A percentile compares a stretch with the other conserved stretches of the same genome.
Evolutionary conservation across 805 yeast genomes (phyloP).

Genomic region (Metschnikowia picachoensis): DNA sequence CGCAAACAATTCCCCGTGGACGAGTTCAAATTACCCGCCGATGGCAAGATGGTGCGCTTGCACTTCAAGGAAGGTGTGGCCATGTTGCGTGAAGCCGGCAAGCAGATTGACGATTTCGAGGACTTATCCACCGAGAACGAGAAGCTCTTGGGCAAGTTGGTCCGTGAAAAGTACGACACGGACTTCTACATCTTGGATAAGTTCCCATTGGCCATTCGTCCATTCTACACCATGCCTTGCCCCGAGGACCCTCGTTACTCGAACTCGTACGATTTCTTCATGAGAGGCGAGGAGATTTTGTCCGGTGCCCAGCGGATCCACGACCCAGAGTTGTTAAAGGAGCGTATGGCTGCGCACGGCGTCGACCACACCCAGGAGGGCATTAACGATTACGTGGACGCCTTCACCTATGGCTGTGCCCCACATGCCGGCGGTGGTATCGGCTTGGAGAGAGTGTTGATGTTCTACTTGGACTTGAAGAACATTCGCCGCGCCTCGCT

Average conservation of each 20-base stretch:
- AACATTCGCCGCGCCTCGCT: slow-evolving; percentile 97
- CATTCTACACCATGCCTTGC: slow-evolving; percentile 99
- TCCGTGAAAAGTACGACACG: slow-evolving; percentile 91
- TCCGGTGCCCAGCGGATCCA: slow-evolving; percentile 99
- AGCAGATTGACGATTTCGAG: slow-evolving; percentile 79
- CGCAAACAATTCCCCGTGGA: slow-evolving; percentile 96
- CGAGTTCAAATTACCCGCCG: slow-evolving; percentile 90
- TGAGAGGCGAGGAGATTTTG: slow-evolving; percentile 99
- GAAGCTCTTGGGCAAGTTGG: slow-evolving; percentile 84
- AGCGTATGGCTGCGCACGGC: slow-evolving; percentile 80
- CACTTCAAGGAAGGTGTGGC: slow-evolving; percentile 89
- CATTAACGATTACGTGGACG: slow-evolving; percentile 84
- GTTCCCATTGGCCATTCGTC: slow-evolving; percentile 95
- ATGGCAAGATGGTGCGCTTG: slow-evolving; percentile 88
- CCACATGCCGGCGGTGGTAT: slow-evolving; percentile 99
- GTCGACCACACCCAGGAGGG: slow-evolving; percentile 81
- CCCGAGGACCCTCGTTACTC: slow-evolving; percentile 88
- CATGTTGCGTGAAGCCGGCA: slow-evolving; percentile 83
- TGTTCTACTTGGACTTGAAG: slow-evolving; percentile 96
- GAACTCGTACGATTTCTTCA: slow-evolving; percentile 97
- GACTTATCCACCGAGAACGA: slow-evolving; percentile 94
- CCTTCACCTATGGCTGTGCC: slow-evolving; percentile 91
- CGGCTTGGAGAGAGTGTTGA: slow-evolving; percentile 96
- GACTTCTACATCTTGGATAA: slow-evolving; percentile 98
- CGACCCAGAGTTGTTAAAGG: slow-evolving; percentile 76